Evolutionary conservation across 345 rosid genomes (phyloP).

Genomic region (Rhizophora apiculata): DNA sequence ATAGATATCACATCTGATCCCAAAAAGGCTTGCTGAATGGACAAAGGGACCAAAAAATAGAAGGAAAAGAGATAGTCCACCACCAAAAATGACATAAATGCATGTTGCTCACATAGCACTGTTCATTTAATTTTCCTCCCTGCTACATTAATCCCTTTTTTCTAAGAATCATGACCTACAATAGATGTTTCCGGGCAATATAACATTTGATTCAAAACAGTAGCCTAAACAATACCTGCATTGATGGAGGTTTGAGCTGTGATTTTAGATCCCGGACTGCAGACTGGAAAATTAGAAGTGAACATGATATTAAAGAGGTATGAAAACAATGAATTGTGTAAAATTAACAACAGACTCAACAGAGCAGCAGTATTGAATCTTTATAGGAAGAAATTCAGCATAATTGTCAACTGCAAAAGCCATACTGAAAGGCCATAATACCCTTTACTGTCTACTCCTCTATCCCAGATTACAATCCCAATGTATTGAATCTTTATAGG

Average conservation of each 20-base stretch:
- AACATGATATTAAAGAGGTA: background rate
- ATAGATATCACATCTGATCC: no score
- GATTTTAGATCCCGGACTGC: slow-evolving; percentile 91
- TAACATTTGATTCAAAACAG: no score
- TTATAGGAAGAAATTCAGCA: background rate
- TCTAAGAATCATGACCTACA: no score
- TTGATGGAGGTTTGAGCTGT: slow-evolving; percentile 95
- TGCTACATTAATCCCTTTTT: no score
- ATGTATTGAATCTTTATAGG: background rate
- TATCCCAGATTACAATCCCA: background rate
- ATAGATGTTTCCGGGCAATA: no score
- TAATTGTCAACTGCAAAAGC: background rate
- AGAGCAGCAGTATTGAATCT: background rate
- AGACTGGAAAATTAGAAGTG: slow-evolving; percentile 48
- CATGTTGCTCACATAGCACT: no score
- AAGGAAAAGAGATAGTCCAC: no score
- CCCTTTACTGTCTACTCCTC: no score
- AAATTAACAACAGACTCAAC: background rate
- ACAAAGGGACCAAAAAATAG: no score
- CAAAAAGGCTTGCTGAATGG: no score
- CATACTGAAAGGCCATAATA: background rate
- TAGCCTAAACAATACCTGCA: slow-evolving; percentile 61
- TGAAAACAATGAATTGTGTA: background rate
- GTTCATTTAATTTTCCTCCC: no score
- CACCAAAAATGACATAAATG: no score